These are phyloP conservation scores for Nicotiana undulata DNA, from an alignment of 257 asterid species.

Conservation along the genomic window DNA sequence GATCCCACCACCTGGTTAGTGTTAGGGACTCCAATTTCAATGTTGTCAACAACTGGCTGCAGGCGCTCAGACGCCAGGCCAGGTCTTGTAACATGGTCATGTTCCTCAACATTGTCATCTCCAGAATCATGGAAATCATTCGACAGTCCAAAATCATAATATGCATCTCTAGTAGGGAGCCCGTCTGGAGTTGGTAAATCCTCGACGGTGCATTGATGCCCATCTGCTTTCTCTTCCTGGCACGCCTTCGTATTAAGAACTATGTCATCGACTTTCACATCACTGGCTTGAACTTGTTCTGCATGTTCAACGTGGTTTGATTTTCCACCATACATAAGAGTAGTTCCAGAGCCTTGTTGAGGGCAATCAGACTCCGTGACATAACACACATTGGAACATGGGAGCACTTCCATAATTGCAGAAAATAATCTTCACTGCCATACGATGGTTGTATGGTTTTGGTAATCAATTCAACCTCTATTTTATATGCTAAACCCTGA, in stretches of 20 bases:
- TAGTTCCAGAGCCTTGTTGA: constrained; percentile 38
- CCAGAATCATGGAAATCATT: constrained; percentile 55
- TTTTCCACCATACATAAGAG: constrained; percentile 41
- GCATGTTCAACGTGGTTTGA: constrained; percentile 31
- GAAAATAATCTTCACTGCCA: constrained; percentile 24
- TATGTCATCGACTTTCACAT: constrained; percentile 34
- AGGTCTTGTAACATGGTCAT: constrained; percentile 39
- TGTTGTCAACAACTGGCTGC: constrained; percentile 24
- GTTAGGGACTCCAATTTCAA: constrained; percentile 32
- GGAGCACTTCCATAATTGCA: constrained; percentile 63
- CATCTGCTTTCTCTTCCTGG: constrained; percentile 36
- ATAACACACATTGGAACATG: constrained; percentile 41
- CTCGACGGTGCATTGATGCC: constrained; percentile 34
- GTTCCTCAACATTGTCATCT: constrained; percentile 45
- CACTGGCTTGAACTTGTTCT: constrained; percentile 35
- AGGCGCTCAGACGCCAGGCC: constrained; percentile 23
- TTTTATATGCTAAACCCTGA: constrained; percentile 18
- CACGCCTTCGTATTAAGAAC: constrained; percentile 27
- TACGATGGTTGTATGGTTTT: constrained; percentile 6
- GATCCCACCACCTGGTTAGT: constrained; percentile 35
- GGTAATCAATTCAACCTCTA: constrained; percentile 5
- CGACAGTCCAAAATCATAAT: constrained; percentile 42
- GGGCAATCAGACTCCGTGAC: constrained; percentile 51
- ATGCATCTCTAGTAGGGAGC: constrained; percentile 35
- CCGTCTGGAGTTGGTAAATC: constrained; percentile 43